These are phyloP conservation scores for Wallacemonas sp. DNA, from an alignment of 208 protist species.

Conservation along the genomic window DNA sequence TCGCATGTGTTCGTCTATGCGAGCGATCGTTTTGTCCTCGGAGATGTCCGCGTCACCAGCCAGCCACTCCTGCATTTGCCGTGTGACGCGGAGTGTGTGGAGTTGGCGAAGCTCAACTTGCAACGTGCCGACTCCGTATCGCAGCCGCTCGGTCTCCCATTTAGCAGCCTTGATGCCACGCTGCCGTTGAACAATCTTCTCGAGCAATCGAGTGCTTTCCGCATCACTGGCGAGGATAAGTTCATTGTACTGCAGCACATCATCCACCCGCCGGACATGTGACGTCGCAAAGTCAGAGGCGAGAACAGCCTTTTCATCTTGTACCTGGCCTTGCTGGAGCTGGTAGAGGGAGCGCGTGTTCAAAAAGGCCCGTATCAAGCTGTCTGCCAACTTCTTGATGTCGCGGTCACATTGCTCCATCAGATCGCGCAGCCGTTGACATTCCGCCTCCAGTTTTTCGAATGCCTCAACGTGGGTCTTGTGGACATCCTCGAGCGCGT, in stretches of 20 bases:
- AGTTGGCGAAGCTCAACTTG: constrained; percentile 90
- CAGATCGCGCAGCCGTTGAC: constrained; percentile 14
- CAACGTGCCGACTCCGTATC: constrained; percentile 74
- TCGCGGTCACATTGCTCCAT: constrained; percentile 28
- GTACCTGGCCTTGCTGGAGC: constrained; percentile 92
- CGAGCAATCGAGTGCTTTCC: constrained; percentile 73
- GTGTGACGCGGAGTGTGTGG: constrained; percentile 94
- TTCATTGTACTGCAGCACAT: constrained; percentile 81
- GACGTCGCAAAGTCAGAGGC: constrained; percentile 80
- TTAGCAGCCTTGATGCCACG: constrained; percentile 77
- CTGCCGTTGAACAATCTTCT: constrained; percentile 74
- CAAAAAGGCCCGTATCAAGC: constrained; percentile 39
- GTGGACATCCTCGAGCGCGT: constrained; percentile 22
- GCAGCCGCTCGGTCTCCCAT: constrained; percentile 76
- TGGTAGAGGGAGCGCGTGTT: constrained; percentile 75
- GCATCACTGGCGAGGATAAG: constrained; percentile 76
- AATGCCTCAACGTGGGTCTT: constrained; percentile 26
- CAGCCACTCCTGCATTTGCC: constrained; percentile 93
- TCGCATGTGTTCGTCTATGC: constrained; percentile 76
- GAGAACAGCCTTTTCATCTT: constrained; percentile 85
- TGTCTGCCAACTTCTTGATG: constrained; percentile 21
- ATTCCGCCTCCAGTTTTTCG: constrained; percentile 25
- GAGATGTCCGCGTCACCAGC: constrained; percentile 67
- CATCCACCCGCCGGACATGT: constrained; percentile 65
- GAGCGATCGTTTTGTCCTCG: constrained; percentile 61